phyloP scores from a whole-genome alignment of 257 asterid species.

The Rubia yunnanensis region DNA sequence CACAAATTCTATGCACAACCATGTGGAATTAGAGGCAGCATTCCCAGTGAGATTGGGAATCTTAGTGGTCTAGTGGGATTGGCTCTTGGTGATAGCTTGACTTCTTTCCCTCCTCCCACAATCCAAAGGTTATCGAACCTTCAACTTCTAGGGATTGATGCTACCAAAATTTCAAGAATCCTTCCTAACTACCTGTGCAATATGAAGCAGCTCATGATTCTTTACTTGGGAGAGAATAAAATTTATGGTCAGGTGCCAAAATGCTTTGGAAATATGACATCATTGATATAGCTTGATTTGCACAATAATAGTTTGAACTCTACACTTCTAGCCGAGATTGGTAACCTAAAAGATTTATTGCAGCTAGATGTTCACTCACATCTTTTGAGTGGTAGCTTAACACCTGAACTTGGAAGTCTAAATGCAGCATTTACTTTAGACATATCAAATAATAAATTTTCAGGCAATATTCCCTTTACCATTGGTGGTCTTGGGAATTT shows the following conservation, averaged over 20 bases:
- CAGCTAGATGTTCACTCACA: neutral
- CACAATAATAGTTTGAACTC: neutral
- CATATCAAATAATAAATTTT: neutral
- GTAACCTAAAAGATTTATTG: neutral
- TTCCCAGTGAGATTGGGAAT: slow-evolving; percentile 8
- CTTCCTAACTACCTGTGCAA: slow-evolving; percentile 2
- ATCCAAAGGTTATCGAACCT: neutral
- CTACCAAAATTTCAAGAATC: neutral
- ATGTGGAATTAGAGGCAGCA: slow-evolving; percentile 1
- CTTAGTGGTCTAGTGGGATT: neutral
- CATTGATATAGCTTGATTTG: neutral
- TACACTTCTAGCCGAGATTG: neutral
- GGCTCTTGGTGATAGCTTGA: neutral
- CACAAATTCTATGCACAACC: neutral
- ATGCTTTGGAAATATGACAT: slow-evolving; percentile 10
- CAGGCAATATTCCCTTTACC: neutral
- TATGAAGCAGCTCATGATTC: neutral
- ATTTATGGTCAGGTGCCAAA: neutral
- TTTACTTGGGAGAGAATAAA: neutral
- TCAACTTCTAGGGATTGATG: neutral
- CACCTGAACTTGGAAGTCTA: neutral
- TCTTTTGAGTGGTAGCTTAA: neutral
- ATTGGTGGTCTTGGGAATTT: neutral
- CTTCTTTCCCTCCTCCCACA: neutral
- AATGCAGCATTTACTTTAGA: neutral